Evolutionary conservation across 2,329 filamentous ascomycete species (phyloP), one percentile per base, ranked within the genome.

Genomic region (Colletotrichum gloeosporioides): DNA sequence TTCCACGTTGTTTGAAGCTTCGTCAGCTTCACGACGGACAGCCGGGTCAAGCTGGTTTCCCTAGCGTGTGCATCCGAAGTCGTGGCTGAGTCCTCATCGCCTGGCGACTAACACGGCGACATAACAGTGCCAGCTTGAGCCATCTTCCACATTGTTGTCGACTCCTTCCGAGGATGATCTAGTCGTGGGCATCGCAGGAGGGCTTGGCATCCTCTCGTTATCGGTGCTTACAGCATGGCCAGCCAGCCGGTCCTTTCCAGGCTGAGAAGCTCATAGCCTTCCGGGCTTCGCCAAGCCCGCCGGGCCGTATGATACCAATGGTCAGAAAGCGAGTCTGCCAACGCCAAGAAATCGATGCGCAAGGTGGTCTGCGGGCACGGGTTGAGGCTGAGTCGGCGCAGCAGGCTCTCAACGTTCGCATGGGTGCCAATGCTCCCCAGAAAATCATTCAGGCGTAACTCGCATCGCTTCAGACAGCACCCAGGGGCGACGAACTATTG

Each of bases 331-430:
- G 68, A 31, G 22, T 55, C 34, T 16, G 18, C 31, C 25, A 18
- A 18, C 59, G 64, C 69, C 70, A 59, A 65, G 64, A 69, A 44
- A 27, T 32, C 8, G 5, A 59, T n/a, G 31, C 34, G n/a, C 39
- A 39, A 55, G 27, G 12, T 13, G 29, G 32, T 36, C 31, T 55
- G 22, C 39, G 32, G 31, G n/a, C 55, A 22, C 39, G 59, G 16
- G 16, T 16, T n/a, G 64, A 55, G 74, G 74, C 74, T 76, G 70
- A 65, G 70, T 53, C n/a, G 70, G 70, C 73, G 70, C 73, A 73
- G 73, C 70, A 69, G 13, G 8, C 36, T 13, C 32, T 65, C 53
- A 36, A 64, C 49, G 64, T 62, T n/a, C 8, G 29, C 62, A 55
- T 32, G 57, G 70, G 12, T 61, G 34, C 44, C 63, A 68, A 34